phyloP scores from a whole-genome alignment of 139 green algal genomes.

The Closterium sp. region DNA sequence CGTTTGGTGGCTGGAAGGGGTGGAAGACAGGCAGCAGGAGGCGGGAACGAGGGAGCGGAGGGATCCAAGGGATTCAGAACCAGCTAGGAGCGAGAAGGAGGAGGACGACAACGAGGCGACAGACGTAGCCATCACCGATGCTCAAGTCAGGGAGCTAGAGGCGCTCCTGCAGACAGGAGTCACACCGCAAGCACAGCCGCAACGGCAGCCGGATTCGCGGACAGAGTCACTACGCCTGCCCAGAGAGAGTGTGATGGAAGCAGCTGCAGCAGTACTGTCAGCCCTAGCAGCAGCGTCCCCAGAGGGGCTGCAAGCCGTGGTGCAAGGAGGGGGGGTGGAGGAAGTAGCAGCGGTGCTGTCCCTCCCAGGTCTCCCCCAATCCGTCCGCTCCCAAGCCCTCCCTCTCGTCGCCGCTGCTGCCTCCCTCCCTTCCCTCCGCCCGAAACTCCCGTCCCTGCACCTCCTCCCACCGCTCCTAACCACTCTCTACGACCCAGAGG shows the following conservation, averaged over 20 bases:
- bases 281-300: neutral
- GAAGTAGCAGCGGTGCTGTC: neutral
- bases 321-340: neutral
- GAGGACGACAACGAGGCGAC: too few relatives aligned
- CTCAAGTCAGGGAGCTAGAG: neutral
- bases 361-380: neutral
- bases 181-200: neutral
- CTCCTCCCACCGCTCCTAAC: neutral
- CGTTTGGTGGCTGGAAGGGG: neutral
- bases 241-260: neutral
- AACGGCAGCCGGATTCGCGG: neutral
- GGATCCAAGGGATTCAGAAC: neutral
- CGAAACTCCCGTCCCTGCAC: neutral
- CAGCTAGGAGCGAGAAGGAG: neutral
- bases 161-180: neutral
- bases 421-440: neutral
- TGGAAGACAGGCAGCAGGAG: neutral
- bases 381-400: neutral
- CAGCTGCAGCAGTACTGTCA: neutral
- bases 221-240: neutral
- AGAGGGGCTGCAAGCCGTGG: neutral
- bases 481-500: neutral
- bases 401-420: neutral
- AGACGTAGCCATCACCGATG: neutral
- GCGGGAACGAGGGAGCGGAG: too few relatives aligned